Evolutionary conservation across 1,284 basidiomycete genomes (phyloP).

Genomic region (Sutorius eximius): DNA sequence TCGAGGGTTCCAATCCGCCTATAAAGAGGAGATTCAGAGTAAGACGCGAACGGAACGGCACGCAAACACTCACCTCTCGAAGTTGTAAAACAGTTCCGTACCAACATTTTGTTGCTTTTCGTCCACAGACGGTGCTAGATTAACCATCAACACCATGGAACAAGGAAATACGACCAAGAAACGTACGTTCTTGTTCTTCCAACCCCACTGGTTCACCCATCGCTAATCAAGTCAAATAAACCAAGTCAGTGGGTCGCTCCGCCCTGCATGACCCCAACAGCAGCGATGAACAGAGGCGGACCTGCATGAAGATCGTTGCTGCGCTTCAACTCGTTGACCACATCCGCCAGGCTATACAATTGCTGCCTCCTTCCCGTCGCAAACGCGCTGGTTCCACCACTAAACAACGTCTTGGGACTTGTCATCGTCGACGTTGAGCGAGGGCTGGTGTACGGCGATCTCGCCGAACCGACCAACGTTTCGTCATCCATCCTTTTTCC

Average conservation of each 20-base stretch:
- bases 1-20: constrained; percentile 34
- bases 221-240: constrained; percentile 5
- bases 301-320: constrained; percentile 20
- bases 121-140: constrained; percentile 24
- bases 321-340: constrained; percentile 23
- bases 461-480: constrained; percentile 24
- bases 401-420: constrained; percentile 19
- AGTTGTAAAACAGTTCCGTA: constrained; percentile 22
- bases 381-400: constrained; percentile 5
- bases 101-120: constrained; percentile 28
- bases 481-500: constrained; percentile 28
- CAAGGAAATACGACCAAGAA: neutral
- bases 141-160: neutral
- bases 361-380: constrained; percentile 2
- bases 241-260: neutral
- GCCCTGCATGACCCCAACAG: neutral
- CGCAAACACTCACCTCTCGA: constrained; percentile 21
- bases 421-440: constrained; percentile 17
- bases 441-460: constrained; percentile 24
- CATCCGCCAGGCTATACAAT: constrained; percentile 22
- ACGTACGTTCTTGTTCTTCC: constrained; percentile 24
- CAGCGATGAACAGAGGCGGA: constrained; percentile 1
- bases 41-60: neutral
- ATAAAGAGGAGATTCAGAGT: neutral
- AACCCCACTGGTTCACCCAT: constrained; percentile 21